Evolutionary conservation across 495 filamentous ascomycete species (phyloP), one percentile per base, ranked within the genome.

Genomic region (Hyaloscypha finlandica): DNA sequence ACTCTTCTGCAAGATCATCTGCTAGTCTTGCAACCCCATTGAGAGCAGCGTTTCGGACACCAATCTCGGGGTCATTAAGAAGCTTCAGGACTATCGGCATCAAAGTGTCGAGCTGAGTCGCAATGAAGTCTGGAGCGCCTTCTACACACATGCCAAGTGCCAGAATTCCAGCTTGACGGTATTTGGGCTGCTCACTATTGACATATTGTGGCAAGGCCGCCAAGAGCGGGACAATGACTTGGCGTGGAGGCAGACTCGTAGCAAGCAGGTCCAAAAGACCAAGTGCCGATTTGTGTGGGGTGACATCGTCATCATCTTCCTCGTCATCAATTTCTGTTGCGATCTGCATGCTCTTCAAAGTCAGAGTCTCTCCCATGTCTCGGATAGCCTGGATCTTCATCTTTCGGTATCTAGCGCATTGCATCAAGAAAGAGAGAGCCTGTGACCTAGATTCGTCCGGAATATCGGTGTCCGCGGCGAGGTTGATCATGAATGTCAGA

Each of bases 51-150:
- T 93, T 90, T 54, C 95, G 86, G 61, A 99, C 95, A 74, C 88
- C 88, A 68, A 86, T 79, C 61, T 92, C 92, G 5, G 84, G 82
- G 71, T 99, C 95, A 70, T 90, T 89, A 22, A 99, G 85, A 8
- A 99, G 86, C 74, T 88, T 88, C 54, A 97, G 82, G 64, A 97
- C 88, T 64, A 91, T 83, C 45, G 95, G 96, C 78, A 97, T 89
- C 74, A 97, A 89, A 68, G 89, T 86, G 73, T 88, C 83, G 73
- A 96, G 85, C 81, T 97, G 93, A 9, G 92, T 95, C 67, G 89
- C 90, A 71, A 97, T 90, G 79, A 97, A 97, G 72, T 97, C 95
- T 8, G 95, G 95, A 42, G 95, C 96, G 68, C 95, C 95, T 79
- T 99, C 95, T 61, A 97, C 95, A 71, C 91, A 93, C 81, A 92